Evolutionary conservation across 179 eudicot species (phyloP), one percentile per base, ranked within the genome.

Genomic region (Drosera spatulata): DNA sequence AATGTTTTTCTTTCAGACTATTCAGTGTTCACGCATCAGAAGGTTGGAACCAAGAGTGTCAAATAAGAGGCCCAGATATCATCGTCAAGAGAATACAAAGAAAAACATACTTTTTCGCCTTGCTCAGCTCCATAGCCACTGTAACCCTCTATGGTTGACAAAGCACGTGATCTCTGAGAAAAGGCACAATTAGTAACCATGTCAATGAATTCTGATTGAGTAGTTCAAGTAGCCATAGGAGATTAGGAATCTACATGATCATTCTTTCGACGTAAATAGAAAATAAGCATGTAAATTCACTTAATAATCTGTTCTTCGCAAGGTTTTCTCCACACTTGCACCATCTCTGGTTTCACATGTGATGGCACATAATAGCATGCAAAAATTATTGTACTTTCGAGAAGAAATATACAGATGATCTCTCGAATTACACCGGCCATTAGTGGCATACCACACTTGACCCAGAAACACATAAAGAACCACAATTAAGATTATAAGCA

Each of bases 71-170:
- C 38, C 58, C 53, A 47, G 39, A 39, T 9, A 37, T 48, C 9
- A 22, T 5, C 14, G 22, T 53, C 10, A 3, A 41, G 22, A 3
- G 50, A 33, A 52, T 7, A 44, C 8, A 11, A 12, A 50, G 47
- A 39, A 65, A 5, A 15, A 68, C 74, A 51, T 68, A 88, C 98
- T 73, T 85, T 79, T 77, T 88, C 96, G 66, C 96, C 96, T 80
- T 91, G 91, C 66, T 82, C 98, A 75, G 91, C 96, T 66, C 98
- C 98, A 77, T 88, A 91, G 38, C 98, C 98, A 63, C 91, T 88
- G 71, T 91, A 91, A 41, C 96, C 98, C 53, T 77, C 83, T 38
- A 76, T 38, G 2, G 83, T 91, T 49, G 98, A 86, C 49, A 91
- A 76, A 58, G 61, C 86, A 47, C 69, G 59, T 37, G 96, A 72